Percentiles rank a stretch among this genome's conserved stretches.
phyloP scores from a whole-genome alignment of 805 yeast species.

The Metschnikowia baotianmanensis region DNA sequence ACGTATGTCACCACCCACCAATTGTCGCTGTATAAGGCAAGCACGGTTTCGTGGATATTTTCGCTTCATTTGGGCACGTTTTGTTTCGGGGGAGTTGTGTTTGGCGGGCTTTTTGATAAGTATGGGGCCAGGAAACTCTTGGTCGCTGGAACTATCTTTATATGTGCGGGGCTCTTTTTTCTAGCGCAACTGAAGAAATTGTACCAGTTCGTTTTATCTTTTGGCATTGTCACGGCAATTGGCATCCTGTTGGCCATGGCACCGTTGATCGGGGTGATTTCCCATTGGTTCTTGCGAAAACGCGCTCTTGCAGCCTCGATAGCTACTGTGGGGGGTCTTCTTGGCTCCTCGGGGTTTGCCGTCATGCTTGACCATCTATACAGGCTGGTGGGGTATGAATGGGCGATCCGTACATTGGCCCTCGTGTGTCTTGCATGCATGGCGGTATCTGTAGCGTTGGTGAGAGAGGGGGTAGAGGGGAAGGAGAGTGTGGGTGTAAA shows the following conservation, averaged over 20 bases:
- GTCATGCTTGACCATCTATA: slow-evolving; percentile 51
- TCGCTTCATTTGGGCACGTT: slow-evolving; percentile 20
- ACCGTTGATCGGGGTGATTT: slow-evolving; percentile 42
- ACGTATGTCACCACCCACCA: slow-evolving; percentile 21
- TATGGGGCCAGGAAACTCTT: slow-evolving; percentile 42
- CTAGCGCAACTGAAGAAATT: slow-evolving; percentile 43
- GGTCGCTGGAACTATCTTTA: slow-evolving; percentile 36
- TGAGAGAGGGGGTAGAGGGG: slow-evolving; percentile 8
- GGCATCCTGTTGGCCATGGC: slow-evolving; percentile 44
- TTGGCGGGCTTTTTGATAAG: slow-evolving; percentile 48
- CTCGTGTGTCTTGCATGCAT: slow-evolving; percentile 43
- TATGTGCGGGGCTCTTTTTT: slow-evolving; percentile 40
- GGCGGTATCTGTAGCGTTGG: slow-evolving; percentile 12
- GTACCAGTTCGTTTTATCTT: slow-evolving; percentile 53
- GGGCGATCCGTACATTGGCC: slow-evolving; percentile 52
- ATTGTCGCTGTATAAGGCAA: slow-evolving; percentile 10
- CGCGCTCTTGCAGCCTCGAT: slow-evolving; percentile 47
- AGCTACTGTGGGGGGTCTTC: slow-evolving; percentile 49
- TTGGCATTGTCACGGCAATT: slow-evolving; percentile 43
- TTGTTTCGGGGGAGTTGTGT: slow-evolving; percentile 30
- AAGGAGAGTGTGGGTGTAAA: too few species aligned
- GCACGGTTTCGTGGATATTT: slow-evolving; percentile 22
- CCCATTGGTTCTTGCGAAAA: slow-evolving; percentile 44
- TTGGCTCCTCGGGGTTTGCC: slow-evolving; percentile 56
- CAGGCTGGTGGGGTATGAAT: slow-evolving; percentile 47